Evolutionary conservation across 306 rosid genomes (phyloP).

Genomic region (Vigna reflexopilosa): DNA sequence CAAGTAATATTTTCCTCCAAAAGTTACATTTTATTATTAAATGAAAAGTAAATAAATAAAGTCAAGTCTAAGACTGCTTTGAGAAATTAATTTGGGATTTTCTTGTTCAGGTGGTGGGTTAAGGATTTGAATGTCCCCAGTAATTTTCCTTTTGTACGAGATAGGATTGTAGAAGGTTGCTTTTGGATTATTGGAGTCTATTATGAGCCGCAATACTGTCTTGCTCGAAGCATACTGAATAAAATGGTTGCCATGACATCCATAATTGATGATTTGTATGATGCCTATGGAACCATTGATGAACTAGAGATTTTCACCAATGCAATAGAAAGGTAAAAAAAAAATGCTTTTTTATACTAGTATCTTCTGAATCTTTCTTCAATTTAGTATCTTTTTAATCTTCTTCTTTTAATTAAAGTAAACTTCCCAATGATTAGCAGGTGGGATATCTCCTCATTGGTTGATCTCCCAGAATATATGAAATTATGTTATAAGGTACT

Average conservation of each 20-base stretch:
- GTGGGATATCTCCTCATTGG: constrained; percentile 39
- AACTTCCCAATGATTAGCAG: not conserved
- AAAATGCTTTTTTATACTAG: not conserved
- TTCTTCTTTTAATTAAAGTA: not conserved
- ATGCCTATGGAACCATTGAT: too few species aligned
- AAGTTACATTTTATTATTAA: not conserved
- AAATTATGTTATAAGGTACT: constrained; percentile 19
- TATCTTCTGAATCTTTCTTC: too few species aligned
- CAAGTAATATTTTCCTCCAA: constrained; percentile 34
- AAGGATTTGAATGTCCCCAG: constrained; percentile 35
- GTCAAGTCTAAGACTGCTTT: not conserved
- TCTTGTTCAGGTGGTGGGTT: constrained; percentile 58
- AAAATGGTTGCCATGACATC: too few species aligned
- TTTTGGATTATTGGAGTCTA: too few species aligned
- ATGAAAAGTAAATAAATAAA: not conserved
- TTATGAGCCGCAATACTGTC: too few species aligned
- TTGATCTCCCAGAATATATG: constrained; percentile 45
- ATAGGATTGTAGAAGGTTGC: too few species aligned
- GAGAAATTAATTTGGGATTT: not conserved
- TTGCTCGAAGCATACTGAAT: too few species aligned
- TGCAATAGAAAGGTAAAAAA: not conserved
- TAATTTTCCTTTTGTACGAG: too few species aligned
- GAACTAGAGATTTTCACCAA: too few species aligned
- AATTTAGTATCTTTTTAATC: not conserved
- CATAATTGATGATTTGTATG: too few species aligned